A percentile compares a stretch with the other conserved stretches of the same genome.
Conservation (phyloP, 2,329 filamentous ascomycete species). For the Rutstroemia sp. region DNA sequence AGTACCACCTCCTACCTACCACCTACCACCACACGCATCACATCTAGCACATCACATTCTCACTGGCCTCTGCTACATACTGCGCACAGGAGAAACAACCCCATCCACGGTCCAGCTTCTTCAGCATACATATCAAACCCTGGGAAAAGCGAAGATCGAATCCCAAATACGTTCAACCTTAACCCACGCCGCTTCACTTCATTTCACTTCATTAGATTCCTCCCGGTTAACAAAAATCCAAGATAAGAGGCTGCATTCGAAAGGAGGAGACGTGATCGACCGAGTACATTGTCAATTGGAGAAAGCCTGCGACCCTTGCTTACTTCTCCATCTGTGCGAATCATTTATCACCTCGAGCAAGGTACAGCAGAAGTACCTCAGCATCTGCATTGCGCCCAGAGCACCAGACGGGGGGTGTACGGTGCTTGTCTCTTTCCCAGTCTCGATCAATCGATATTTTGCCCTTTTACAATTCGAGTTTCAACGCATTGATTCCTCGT, state of each 20-base stretch:
- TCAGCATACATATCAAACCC: too few species aligned
- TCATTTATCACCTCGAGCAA: neutral
- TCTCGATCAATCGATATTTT: conserved; percentile 1
- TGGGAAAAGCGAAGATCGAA: too few species aligned
- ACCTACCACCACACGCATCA: too few species aligned
- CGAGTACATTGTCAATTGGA: neutral
- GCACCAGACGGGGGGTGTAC: neutral
- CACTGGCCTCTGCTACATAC: too few species aligned
- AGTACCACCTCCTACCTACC: too few species aligned
- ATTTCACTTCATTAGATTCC: neutral
- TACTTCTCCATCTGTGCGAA: conserved; percentile 2
- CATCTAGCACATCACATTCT: too few species aligned
- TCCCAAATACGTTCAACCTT: too few species aligned
- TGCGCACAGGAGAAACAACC: too few species aligned
- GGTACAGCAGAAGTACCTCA: neutral
- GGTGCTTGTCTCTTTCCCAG: neutral
- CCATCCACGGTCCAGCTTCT: too few species aligned
- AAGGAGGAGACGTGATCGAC: conserved; percentile 1
- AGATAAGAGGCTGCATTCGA: neutral
- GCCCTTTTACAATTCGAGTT: conserved; percentile 2
- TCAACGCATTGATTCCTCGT: conserved; percentile 10
- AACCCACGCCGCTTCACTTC: neutral
- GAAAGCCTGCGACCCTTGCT: neutral
- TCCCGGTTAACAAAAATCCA: neutral
- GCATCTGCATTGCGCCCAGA: neutral